Conservation (phyloP, 441 rosid genomes). For the Populus tomentosa region DNA sequence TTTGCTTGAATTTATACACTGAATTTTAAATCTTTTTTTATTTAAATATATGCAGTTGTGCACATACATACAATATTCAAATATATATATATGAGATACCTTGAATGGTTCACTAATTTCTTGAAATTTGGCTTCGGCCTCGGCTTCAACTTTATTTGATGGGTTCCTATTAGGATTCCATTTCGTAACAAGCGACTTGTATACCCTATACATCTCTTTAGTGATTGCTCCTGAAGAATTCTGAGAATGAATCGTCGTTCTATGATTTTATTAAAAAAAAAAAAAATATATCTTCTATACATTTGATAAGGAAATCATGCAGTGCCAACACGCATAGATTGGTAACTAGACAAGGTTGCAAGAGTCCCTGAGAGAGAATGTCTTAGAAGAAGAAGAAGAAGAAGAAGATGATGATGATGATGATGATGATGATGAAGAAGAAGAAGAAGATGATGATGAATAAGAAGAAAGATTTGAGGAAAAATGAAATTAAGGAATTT, state of each 20-base stretch:
- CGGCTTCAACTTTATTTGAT: conserved; percentile 29
- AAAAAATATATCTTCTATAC: background rate
- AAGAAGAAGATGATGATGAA: too few species aligned
- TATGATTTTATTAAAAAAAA: background rate
- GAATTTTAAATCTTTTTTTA: too few species aligned
- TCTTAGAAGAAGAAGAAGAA: background rate
- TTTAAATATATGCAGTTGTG: too few species aligned
- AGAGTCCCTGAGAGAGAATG: background rate
- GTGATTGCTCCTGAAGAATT: conserved; percentile 8
- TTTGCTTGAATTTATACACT: too few species aligned
- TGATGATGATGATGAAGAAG: too few species aligned
- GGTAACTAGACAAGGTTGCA: background rate
- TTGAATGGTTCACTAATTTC: conserved; percentile 29
- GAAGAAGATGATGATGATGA: too few species aligned
- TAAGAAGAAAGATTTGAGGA: background rate
- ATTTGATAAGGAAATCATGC: too few species aligned
- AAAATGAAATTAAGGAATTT: background rate
- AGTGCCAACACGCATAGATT: background rate
- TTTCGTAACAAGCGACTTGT: conserved; percentile 53
- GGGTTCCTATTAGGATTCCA: conserved; percentile 36
- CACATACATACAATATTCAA: too few species aligned
- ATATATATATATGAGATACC: conserved; percentile 3
- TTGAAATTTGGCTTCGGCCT: conserved; percentile 15
- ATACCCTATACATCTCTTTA: conserved; percentile 46
- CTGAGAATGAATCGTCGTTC: conserved; percentile 27